Evolutionary conservation across 768 basidiomycete genomes (phyloP).

Genomic region (Clathrus columnatus): DNA sequence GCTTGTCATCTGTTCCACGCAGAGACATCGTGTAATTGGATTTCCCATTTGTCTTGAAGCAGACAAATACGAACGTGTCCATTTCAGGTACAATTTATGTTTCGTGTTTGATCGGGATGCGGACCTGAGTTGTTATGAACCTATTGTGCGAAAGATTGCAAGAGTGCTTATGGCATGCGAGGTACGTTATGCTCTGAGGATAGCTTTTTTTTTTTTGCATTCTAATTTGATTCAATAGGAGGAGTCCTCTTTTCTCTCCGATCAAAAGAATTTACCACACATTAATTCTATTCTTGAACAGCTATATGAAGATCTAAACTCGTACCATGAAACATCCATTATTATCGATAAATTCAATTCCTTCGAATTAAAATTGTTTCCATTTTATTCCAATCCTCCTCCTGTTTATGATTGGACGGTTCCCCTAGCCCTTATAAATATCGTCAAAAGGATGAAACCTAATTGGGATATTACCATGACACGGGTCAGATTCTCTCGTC

Average conservation of each 20-base stretch:
- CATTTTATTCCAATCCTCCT: slow-evolving; percentile 92
- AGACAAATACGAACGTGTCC: slow-evolving; percentile 74
- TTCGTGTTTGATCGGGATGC: slow-evolving; percentile 91
- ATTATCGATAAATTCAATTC: slow-evolving; percentile 84
- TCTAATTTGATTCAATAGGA: slow-evolving; percentile 39
- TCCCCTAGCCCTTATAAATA: slow-evolving; percentile 79
- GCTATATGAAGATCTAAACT: slow-evolving; percentile 93
- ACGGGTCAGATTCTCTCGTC: slow-evolving; percentile 40
- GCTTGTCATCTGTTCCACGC: slow-evolving; percentile 79
- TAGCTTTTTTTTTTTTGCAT: neutral
- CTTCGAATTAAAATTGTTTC: slow-evolving; percentile 92
- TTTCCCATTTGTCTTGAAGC: slow-evolving; percentile 71
- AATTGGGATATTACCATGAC: slow-evolving; percentile 96
- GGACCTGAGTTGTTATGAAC: slow-evolving; percentile 92
- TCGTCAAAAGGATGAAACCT: slow-evolving; percentile 70
- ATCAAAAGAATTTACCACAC: slow-evolving; percentile 47
- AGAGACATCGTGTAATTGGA: slow-evolving; percentile 79
- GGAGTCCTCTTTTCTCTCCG: slow-evolving; percentile 85
- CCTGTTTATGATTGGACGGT: slow-evolving; percentile 92
- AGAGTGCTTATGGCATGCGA: slow-evolving; percentile 84
- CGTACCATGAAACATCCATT: slow-evolving; percentile 94
- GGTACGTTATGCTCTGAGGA: slow-evolving; percentile 37
- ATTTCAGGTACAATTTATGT: slow-evolving; percentile 90
- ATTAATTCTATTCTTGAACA: slow-evolving; percentile 87
- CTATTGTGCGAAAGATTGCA: slow-evolving; percentile 89